Evolutionary conservation across 257 asterid genomes (phyloP).

Genomic region (Nicotiana tabacum): DNA sequence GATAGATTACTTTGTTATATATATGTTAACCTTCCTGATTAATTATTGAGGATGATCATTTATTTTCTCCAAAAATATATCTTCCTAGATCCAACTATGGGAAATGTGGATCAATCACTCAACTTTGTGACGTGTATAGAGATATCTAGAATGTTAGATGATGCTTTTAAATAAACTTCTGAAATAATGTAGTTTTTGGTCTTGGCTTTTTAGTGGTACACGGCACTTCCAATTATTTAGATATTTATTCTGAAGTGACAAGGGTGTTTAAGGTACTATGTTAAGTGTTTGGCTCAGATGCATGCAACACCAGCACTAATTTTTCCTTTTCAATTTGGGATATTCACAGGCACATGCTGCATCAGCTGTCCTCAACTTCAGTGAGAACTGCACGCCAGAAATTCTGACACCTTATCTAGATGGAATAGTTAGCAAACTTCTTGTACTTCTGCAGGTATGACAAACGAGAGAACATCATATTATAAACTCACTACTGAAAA

Average conservation of each 20-base stretch:
- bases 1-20: not conserved
- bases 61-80: not conserved
- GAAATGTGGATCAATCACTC: not conserved
- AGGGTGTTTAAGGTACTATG: not conserved
- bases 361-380: slow-evolving; percentile 88
- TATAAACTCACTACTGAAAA: not conserved
- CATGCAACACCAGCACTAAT: not conserved
- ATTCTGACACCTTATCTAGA: slow-evolving; percentile 80
- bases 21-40: not conserved
- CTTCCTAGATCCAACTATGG: not conserved
- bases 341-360: slow-evolving; percentile 90
- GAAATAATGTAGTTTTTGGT: not conserved
- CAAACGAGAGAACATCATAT: slow-evolving; percentile 4
- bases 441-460: slow-evolving; percentile 72
- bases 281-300: not conserved
- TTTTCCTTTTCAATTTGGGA: not conserved
- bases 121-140: not conserved
- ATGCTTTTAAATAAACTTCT: not conserved
- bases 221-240: not conserved
- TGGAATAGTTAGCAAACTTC: slow-evolving; percentile 78
- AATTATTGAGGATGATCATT: not conserved
- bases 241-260: not conserved
- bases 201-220: not conserved
- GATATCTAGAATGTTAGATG: not conserved
- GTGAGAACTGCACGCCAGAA: slow-evolving; percentile 91